Evolutionary conservation across 2,329 filamentous ascomycete genomes (phyloP), one percentile per base, ranked within the genome.

Genomic region (Colletotrichum musicola): DNA sequence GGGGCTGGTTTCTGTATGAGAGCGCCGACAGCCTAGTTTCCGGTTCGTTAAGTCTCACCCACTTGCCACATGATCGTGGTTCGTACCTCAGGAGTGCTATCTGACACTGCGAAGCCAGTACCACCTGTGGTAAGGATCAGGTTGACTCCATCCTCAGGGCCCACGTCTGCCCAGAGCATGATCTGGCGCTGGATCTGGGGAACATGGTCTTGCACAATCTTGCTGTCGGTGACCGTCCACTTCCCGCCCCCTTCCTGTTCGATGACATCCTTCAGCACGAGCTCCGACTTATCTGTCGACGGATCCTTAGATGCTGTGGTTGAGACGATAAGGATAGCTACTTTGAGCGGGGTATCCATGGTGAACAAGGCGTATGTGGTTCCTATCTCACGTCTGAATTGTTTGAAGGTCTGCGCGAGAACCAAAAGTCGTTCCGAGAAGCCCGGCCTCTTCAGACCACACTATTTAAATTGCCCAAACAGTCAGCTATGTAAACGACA

Each of bases 41-140:
- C 35, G 9, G 9, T 35, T 35, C 22, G 22, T 3, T 50, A 6
- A 42, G 4, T 3, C 25, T 20, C 16, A 46, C 16, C 9, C 5
- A n/a, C n/a, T 1, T 46, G 13, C 22, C 9, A 53, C 7, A 16
- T 61, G 16, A 22, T 13, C 1, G n/a, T 27, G 27, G 1, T 22
- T 9, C 61, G 1, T 78, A 95, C 93, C 86, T 98, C 96, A 2
- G 96, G 96, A 0, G 96, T 99, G 49, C 88, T 85, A 82, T 99
- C 96, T 63, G 91, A 88, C 12, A 90, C 84, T 7, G 96, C 92
- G 79, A 99, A 99, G 0, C 96, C 96, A 1, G 96, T 99, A 2
- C 96, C 96, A 22, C 96, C 96, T 6, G 94, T 97, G 0, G 94
- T 95, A 54, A 98, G 80, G 68, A 99, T 88, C 66, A 98, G 81